Percentiles rank a stretch among this genome's conserved stretches.
These are phyloP conservation scores for Lactarius vividus DNA, from an alignment of 768 basidiomycete species.

Conservation along the genomic window DNA sequence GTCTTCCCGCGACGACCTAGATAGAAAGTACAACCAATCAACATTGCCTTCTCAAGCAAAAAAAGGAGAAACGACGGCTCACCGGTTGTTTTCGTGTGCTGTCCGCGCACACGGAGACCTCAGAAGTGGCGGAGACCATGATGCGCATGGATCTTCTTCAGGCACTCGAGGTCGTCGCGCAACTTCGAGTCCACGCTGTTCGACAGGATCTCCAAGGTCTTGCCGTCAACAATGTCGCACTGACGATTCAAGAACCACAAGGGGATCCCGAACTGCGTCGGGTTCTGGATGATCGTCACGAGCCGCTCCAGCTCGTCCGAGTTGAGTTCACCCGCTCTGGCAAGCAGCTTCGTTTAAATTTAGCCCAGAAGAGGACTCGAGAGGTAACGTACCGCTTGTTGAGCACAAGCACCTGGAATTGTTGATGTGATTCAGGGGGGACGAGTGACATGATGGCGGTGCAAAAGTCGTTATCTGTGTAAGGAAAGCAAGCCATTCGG, in stretches of 20 bases:
- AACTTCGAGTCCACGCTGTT: conserved; percentile 98
- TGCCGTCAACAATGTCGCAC: conserved; percentile 96
- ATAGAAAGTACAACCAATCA: neutral
- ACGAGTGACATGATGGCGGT: conserved; percentile 84
- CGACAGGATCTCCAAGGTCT: conserved; percentile 92
- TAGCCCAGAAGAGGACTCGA: too few species aligned
- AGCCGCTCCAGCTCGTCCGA: conserved; percentile 95
- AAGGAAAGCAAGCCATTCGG: neutral
- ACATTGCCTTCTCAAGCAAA: neutral
- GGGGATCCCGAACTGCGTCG: too few species aligned
- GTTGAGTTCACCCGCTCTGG: conserved; percentile 97
- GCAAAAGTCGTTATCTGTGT: conserved; percentile 2
- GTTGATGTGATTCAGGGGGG: conserved; percentile 90
- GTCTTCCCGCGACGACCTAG: conserved; percentile 93
- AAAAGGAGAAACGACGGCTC: conserved; percentile 29
- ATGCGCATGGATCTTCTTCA: conserved; percentile 99
- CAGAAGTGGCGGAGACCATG: conserved; percentile 90
- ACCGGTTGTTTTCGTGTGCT: conserved; percentile 99
- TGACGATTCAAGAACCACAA: conserved; percentile 99
- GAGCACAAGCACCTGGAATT: conserved; percentile 73
- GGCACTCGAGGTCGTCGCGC: conserved; percentile 94
- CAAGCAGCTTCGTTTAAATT: too few species aligned
- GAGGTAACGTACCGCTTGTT: too few species aligned
- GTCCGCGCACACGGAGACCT: conserved; percentile 94
- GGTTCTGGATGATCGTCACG: too few species aligned